A percentile compares a stretch with the other conserved stretches of the same genome.
Conservation (phyloP, 2,329 filamentous ascomycete genomes). For the Diaporthe velutina region DNA sequence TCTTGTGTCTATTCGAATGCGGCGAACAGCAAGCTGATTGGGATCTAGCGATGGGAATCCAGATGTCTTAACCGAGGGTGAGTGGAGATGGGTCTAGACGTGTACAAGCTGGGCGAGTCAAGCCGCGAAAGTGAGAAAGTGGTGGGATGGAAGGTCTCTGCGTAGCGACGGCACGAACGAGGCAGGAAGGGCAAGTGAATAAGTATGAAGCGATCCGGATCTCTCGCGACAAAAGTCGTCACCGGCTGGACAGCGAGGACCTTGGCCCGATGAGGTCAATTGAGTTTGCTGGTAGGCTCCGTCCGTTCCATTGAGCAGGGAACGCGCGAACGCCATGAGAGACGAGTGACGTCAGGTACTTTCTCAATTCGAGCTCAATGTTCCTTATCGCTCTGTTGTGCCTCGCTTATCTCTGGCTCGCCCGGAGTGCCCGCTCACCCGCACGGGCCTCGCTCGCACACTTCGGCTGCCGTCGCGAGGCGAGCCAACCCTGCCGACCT, state of each 20-base stretch:
- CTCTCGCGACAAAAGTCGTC: conserved; percentile 30
- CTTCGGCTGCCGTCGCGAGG: conserved; percentile 18
- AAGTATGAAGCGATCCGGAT: conserved; percentile 17
- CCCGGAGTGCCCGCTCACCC: not conserved
- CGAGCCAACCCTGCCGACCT: not conserved
- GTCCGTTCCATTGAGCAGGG: conserved; percentile 12
- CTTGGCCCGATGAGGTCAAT: conserved; percentile 22
- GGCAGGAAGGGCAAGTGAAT: not conserved
- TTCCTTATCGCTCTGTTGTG: not conserved
- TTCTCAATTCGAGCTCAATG: too few relatives aligned
- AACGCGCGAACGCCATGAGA: conserved; percentile 17
- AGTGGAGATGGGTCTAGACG: conserved; percentile 17
- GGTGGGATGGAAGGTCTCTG: not conserved
- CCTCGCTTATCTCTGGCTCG: not conserved
- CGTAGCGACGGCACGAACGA: not conserved
- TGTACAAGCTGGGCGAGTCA: not conserved
- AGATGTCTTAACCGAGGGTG: not conserved
- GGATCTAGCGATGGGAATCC: not conserved
- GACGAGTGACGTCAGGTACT: conserved; percentile 21
- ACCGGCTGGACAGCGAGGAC: not conserved
- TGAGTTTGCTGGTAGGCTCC: not conserved
- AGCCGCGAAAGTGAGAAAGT: not conserved
- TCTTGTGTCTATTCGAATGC: not conserved
- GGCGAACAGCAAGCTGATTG: not conserved
- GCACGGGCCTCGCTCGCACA: not conserved